A percentile compares a stretch with the other conserved stretches of the same genome.
These are phyloP conservation scores for Prunus mume DNA, from an alignment of 306 rosid genomes.

Conservation along the genomic window DNA sequence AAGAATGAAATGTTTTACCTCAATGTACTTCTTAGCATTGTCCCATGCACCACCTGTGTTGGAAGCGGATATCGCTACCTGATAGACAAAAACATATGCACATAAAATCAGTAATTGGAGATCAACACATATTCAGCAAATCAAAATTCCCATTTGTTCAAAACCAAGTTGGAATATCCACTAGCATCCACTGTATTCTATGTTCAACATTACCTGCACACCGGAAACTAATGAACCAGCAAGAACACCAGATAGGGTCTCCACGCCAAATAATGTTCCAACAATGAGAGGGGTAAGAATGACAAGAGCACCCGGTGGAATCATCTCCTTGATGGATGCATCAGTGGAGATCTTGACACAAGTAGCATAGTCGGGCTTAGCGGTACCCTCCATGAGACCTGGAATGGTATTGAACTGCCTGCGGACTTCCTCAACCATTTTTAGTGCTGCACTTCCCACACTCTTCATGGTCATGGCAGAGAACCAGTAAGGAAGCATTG, in stretches of 20 bases:
- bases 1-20: slow-evolving; percentile 24
- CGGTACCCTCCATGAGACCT: slow-evolving; percentile 66
- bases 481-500: slow-evolving; percentile 92
- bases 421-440: slow-evolving; percentile 90
- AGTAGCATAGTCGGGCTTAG: slow-evolving; percentile 78
- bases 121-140: neutral
- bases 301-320: slow-evolving; percentile 84
- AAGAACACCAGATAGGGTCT: slow-evolving; percentile 73
- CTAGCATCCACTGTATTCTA: neutral
- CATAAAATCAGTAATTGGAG: neutral
- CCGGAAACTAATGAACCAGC: slow-evolving; percentile 82
- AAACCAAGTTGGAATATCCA: neutral
- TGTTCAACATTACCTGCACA: slow-evolving; percentile 53
- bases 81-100: neutral
- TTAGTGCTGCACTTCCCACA: slow-evolving; percentile 82
- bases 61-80: slow-evolving; percentile 74
- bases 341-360: slow-evolving; percentile 81
- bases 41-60: slow-evolving; percentile 84
- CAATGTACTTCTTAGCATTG: slow-evolving; percentile 80
- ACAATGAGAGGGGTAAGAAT: slow-evolving; percentile 84
- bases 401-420: slow-evolving; percentile 79
- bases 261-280: slow-evolving; percentile 66
- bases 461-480: slow-evolving; percentile 93
- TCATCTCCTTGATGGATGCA: slow-evolving; percentile 88
- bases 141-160: neutral